Percentiles rank a stretch among this genome's conserved stretches.
These are phyloP conservation scores for Dothistroma pini DNA, from an alignment of 2,329 filamentous ascomycete genomes.

Conservation along the genomic window DNA sequence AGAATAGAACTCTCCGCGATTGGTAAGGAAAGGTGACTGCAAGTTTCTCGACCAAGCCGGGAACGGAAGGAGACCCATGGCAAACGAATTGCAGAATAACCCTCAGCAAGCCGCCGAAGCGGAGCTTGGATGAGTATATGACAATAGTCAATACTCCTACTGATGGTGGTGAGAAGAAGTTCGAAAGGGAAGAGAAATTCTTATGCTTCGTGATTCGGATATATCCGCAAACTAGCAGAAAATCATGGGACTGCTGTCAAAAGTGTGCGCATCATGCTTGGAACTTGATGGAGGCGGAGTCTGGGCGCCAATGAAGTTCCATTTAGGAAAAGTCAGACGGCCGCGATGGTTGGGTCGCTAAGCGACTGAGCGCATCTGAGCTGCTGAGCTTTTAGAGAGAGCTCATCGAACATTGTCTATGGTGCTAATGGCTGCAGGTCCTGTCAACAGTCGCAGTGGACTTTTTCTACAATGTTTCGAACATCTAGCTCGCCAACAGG, in stretches of 20 bases:
- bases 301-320: too few species aligned
- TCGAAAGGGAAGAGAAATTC: slow-evolving; percentile 6
- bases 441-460: slow-evolving; percentile 65
- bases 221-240: background rate
- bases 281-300: too few species aligned
- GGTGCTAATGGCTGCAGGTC: background rate
- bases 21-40: slow-evolving; percentile 27
- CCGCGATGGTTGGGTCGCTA: too few species aligned
- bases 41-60: slow-evolving; percentile 26
- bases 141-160: slow-evolving; percentile 24
- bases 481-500: slow-evolving; percentile 68
- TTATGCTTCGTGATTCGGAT: slow-evolving; percentile 4
- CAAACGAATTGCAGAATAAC: slow-evolving; percentile 17
- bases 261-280: background rate
- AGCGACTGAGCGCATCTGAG: background rate
- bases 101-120: slow-evolving; percentile 28
- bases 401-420: background rate
- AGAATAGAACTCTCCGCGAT: slow-evolving; percentile 20
- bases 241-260: background rate
- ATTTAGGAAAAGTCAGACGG: too few species aligned
- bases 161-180: slow-evolving; percentile 21
- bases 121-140: slow-evolving; percentile 21
- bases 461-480: slow-evolving; percentile 70
- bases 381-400: too few species aligned
- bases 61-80: slow-evolving; percentile 27